A percentile compares a stretch with the other conserved stretches of the same genome.
Conservation (phyloP, 208 protist species). For the Crithidia expoeki region DNA sequence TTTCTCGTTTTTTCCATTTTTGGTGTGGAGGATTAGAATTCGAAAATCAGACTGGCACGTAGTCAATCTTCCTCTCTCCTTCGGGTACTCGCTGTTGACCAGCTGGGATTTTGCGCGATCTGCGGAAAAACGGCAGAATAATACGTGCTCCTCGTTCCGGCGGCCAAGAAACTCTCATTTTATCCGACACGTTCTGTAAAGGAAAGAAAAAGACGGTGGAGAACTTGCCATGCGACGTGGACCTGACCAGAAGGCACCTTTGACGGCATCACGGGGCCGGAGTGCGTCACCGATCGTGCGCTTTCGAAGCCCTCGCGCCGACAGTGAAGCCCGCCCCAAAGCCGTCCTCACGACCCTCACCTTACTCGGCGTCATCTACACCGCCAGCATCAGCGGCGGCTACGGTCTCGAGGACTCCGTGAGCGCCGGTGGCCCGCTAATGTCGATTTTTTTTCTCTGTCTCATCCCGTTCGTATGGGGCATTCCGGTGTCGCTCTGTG, state of each 20-base stretch:
- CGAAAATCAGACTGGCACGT: too few species aligned
- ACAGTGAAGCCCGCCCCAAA: slow-evolving; percentile 55
- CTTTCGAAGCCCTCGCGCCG: slow-evolving; percentile 60
- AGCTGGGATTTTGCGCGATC: too few species aligned
- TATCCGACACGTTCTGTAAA: too few species aligned
- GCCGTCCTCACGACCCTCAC: slow-evolving; percentile 81
- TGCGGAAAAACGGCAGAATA: too few species aligned
- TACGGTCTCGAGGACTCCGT: slow-evolving; percentile 90
- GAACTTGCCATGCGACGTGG: slow-evolving; percentile 12
- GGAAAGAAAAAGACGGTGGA: too few species aligned
- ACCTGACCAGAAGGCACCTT: neutral
- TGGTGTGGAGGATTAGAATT: too few species aligned
- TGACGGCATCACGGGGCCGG: slow-evolving; percentile 29
- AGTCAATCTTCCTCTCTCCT: too few species aligned
- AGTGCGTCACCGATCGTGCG: slow-evolving; percentile 71
- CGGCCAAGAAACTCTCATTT: too few species aligned
- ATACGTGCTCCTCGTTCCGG: too few species aligned
- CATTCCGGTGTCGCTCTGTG: slow-evolving; percentile 86
- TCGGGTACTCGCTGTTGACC: too few species aligned
- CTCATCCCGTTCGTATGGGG: slow-evolving; percentile 90
- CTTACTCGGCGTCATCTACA: slow-evolving; percentile 91
- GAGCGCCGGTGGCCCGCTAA: slow-evolving; percentile 84
- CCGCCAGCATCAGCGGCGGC: slow-evolving; percentile 85
- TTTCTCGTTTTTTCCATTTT: too few species aligned
- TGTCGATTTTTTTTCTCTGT: slow-evolving; percentile 83